Conservation (phyloP, 176 grass and related monocot genomes). For the Carex scoparia region DNA sequence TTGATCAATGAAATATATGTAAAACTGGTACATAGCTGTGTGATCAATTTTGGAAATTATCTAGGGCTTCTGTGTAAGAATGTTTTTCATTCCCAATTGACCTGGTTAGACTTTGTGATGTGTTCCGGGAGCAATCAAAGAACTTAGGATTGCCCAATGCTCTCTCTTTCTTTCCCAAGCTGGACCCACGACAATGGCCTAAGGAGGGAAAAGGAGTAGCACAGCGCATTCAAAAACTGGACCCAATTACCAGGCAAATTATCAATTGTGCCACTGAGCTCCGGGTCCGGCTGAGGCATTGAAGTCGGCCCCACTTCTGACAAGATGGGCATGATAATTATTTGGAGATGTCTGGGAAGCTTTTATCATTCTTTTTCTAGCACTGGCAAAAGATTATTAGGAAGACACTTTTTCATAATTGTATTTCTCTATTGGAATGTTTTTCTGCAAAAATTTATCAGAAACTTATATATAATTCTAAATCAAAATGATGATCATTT, state of each 20-base stretch:
- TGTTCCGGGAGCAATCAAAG: neutral
- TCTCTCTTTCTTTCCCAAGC: conserved; percentile 19
- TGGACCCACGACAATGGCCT: conserved; percentile 25
- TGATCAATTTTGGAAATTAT: neutral
- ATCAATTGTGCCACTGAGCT: conserved; percentile 19
- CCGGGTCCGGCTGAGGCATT: neutral
- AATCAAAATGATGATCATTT: neutral
- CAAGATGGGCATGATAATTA: neutral
- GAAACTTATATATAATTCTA: neutral
- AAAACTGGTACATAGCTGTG: too few relatives aligned
- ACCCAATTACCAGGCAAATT: neutral
- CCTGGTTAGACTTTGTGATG: too few relatives aligned
- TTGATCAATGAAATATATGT: neutral
- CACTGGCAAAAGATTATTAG: neutral
- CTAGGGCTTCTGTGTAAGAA: neutral
- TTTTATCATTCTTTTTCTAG: neutral
- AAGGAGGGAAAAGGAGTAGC: neutral
- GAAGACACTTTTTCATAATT: neutral
- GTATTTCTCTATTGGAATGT: neutral
- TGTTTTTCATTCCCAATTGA: neutral
- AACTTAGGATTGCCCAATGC: neutral
- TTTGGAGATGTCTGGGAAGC: neutral
- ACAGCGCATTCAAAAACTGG: conserved; percentile 13
- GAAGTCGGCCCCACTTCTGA: neutral
- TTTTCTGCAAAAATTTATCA: neutral